Evolutionary conservation across 2,329 filamentous ascomycete genomes (phyloP).

Genomic region (Paracamarosporium sp.): DNA sequence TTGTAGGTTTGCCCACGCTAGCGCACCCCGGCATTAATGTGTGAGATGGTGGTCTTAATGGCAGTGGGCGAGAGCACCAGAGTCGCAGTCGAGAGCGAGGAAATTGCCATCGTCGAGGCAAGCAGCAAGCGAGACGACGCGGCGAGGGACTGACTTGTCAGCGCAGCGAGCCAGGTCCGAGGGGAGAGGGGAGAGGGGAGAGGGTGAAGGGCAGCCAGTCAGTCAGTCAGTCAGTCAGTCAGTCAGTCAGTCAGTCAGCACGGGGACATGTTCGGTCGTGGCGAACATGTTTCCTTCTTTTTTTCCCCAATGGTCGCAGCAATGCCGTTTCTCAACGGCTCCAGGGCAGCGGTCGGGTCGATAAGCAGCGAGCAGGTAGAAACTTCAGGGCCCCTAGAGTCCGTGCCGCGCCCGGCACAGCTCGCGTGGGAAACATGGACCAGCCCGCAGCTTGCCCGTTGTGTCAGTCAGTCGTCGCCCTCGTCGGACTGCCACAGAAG

Average conservation of each 20-base stretch:
- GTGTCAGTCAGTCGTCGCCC: no score
- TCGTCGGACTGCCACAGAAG: neutral
- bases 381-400: no score
- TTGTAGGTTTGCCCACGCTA: neutral
- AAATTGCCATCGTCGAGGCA: constrained; percentile 3
- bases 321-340: no score
- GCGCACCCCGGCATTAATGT: constrained; percentile 1
- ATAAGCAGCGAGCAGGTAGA: no score
- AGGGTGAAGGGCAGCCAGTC: no score
- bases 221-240: no score
- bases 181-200: neutral
- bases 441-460: no score
- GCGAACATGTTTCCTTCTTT: constrained; percentile 1
- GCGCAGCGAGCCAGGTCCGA: neutral
- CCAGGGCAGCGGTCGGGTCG: no score
- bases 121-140: neutral
- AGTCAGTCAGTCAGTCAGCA: no score
- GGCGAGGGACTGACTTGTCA: neutral
- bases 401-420: no score
- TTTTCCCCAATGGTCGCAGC: no score
- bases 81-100: neutral
- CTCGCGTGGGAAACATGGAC: constrained; percentile 5
- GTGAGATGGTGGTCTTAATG: neutral
- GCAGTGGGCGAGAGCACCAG: neutral
- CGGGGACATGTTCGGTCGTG: no score